Evolutionary conservation across 768 basidiomycete genomes (phyloP).

Genomic region (Tulasnella sp.): DNA sequence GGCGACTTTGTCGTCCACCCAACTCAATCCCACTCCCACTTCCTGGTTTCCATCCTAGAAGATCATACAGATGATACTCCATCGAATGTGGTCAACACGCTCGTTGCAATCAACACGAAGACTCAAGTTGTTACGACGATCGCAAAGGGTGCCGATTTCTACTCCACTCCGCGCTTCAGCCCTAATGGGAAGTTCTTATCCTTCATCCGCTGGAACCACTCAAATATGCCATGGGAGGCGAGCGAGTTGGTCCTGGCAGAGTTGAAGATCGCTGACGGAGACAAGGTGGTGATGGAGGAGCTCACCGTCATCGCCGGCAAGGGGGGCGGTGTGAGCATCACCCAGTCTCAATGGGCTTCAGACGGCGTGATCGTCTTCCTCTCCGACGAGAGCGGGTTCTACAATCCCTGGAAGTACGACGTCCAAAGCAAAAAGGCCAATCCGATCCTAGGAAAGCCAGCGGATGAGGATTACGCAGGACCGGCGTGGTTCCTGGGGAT

Average conservation of each 20-base stretch:
- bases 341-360: constrained; percentile 50
- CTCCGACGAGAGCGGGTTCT: constrained; percentile 53
- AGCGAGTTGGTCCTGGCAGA: constrained; percentile 31
- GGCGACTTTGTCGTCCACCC: constrained; percentile 56
- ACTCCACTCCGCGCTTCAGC: constrained; percentile 48
- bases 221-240: constrained; percentile 66
- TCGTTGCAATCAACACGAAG: constrained; percentile 45
- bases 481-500: constrained; percentile 48
- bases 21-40: constrained; percentile 33
- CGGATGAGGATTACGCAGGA: constrained; percentile 45
- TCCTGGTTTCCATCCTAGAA: constrained; percentile 55
- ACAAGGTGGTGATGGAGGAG: constrained; percentile 30
- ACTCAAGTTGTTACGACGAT: constrained; percentile 38
- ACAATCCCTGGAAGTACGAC: constrained; percentile 52
- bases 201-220: constrained; percentile 56
- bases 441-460: constrained; percentile 35
- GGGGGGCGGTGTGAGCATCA: constrained; percentile 39
- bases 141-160: constrained; percentile 58
- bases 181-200: constrained; percentile 46
- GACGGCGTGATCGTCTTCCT: constrained; percentile 51
- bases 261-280: constrained; percentile 15
- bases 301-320: constrained; percentile 42
- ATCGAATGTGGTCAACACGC: constrained; percentile 43
- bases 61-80: constrained; percentile 54
- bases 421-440: constrained; percentile 27